Percentiles rank a stretch among this genome's conserved stretches.
Evolutionary conservation across 768 basidiomycete genomes (phyloP).

Genomic region (Calvatia gigantea): DNA sequence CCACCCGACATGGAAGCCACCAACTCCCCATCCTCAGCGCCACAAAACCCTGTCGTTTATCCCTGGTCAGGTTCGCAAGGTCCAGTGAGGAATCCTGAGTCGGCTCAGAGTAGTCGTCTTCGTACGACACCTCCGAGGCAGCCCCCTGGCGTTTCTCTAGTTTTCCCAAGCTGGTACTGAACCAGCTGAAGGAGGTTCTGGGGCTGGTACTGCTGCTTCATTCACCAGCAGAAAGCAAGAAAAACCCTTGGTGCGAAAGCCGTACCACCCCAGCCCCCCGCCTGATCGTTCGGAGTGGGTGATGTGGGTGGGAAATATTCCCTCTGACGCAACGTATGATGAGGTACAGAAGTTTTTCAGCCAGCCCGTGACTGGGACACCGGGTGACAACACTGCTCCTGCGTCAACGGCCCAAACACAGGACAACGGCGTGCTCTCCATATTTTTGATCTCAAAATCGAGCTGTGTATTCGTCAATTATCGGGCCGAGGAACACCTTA

Average conservation of each 20-base stretch:
- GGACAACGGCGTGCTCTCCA: slow-evolving; percentile 61
- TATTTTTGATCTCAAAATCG: slow-evolving; percentile 94
- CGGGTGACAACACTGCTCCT: slow-evolving; percentile 18
- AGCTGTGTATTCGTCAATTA: slow-evolving; percentile 95
- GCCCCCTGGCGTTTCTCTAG: slow-evolving; percentile 12
- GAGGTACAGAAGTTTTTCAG: slow-evolving; percentile 88
- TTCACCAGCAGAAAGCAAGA: slow-evolving; percentile 18
- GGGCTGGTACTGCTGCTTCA: slow-evolving; percentile 12
- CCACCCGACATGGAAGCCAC: slow-evolving; percentile 21
- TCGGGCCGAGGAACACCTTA: slow-evolving; percentile 55
- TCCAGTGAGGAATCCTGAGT: slow-evolving; percentile 1
- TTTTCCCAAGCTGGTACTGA: slow-evolving; percentile 12
- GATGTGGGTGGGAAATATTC: slow-evolving; percentile 96
- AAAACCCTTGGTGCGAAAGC: slow-evolving; percentile 38
- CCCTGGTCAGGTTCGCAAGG: slow-evolving; percentile 4
- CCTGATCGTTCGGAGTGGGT: slow-evolving; percentile 85
- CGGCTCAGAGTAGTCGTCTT: slow-evolving; percentile 2
- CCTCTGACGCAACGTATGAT: slow-evolving; percentile 75
- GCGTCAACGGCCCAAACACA: not conserved
- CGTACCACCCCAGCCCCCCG: slow-evolving; percentile 71
- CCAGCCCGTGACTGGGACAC: slow-evolving; percentile 16
- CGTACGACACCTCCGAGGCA: slow-evolving; percentile 2
- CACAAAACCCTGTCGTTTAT: slow-evolving; percentile 15
- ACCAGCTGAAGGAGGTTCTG: slow-evolving; percentile 1
- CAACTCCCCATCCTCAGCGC: slow-evolving; percentile 13